Evolutionary conservation across 1,139 yeast genomes (phyloP).

Genomic region (Candida freyschussii): DNA sequence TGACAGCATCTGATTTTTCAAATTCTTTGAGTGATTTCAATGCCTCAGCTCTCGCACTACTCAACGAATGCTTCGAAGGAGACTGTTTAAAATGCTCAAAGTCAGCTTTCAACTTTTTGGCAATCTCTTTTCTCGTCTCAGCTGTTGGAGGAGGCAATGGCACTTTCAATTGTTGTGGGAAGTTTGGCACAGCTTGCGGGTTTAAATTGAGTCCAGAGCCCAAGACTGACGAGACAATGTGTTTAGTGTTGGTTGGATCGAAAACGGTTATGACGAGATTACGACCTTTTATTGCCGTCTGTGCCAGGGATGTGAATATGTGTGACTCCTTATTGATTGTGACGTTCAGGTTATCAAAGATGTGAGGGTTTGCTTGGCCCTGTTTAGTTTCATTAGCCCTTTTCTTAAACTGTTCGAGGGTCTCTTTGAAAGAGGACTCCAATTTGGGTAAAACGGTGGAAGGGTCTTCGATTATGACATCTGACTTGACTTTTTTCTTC

Average conservation of each 20-base stretch:
- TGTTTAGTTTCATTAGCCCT: slow-evolving; percentile 56
- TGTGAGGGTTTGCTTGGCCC: slow-evolving; percentile 62
- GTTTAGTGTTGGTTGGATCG: slow-evolving; percentile 70
- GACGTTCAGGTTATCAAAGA: slow-evolving; percentile 59
- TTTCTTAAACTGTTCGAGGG: slow-evolving; percentile 51
- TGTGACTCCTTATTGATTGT: slow-evolving; percentile 41
- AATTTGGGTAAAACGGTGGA: slow-evolving; percentile 32
- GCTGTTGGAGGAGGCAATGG: slow-evolving; percentile 73
- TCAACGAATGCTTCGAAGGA: slow-evolving; percentile 44
- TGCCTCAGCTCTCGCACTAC: slow-evolving; percentile 56
- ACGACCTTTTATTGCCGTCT: slow-evolving; percentile 68
- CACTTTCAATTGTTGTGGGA: slow-evolving; percentile 68
- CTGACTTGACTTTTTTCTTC: slow-evolving; percentile 9
- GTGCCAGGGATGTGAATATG: slow-evolving; percentile 63
- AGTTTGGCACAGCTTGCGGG: slow-evolving; percentile 70
- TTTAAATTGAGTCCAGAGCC: slow-evolving; percentile 68
- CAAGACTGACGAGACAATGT: slow-evolving; percentile 64
- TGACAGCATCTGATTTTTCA: slow-evolving; percentile 53
- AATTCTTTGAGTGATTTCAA: slow-evolving; percentile 54
- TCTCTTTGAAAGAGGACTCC: slow-evolving; percentile 41
- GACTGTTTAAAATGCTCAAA: slow-evolving; percentile 64
- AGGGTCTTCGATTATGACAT: slow-evolving; percentile 25
- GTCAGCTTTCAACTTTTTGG: slow-evolving; percentile 55
- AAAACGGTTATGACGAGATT: slow-evolving; percentile 72
- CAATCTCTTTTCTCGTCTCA: slow-evolving; percentile 56